phyloP scores from a whole-genome alignment of 2,329 filamentous ascomycete species.

The Paraphaeosphaeria sporulosa region DNA sequence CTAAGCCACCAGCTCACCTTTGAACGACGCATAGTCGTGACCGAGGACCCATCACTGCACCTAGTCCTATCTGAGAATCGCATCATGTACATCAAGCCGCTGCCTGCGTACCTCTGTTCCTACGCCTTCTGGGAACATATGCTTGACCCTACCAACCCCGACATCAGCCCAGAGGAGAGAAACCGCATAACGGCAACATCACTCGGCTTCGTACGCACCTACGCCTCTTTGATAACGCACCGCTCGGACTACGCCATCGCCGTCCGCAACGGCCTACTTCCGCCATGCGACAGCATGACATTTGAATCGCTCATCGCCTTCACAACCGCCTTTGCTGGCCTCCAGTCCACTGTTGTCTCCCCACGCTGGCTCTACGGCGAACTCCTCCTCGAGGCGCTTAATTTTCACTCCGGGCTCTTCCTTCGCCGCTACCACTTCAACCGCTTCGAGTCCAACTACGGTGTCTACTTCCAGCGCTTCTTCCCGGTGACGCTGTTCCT shows the following conservation, averaged over 20 bases:
- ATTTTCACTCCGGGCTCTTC: slow-evolving; percentile 29
- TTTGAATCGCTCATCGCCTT: slow-evolving; percentile 26
- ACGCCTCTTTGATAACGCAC: slow-evolving; percentile 23
- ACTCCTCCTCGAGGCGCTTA: slow-evolving; percentile 27
- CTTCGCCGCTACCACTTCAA: slow-evolving; percentile 28
- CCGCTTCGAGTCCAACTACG: slow-evolving; percentile 27
- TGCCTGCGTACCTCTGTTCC: slow-evolving; percentile 27
- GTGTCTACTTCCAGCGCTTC: slow-evolving; percentile 26
- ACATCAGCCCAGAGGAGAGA: slow-evolving; percentile 18
- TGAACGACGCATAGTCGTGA: slow-evolving; percentile 24
- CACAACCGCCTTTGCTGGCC: slow-evolving; percentile 22
- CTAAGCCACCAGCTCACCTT: slow-evolving; percentile 28
- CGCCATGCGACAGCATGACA: slow-evolving; percentile 9
- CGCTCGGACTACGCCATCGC: slow-evolving; percentile 30
- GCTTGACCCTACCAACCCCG: slow-evolving; percentile 20
- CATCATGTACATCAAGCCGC: slow-evolving; percentile 28
- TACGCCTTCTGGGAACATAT: slow-evolving; percentile 31
- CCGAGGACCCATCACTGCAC: slow-evolving; percentile 29
- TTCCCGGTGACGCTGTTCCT: slow-evolving; percentile 28
- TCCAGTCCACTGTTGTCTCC: slow-evolving; percentile 19
- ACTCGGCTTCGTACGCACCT: slow-evolving; percentile 29
- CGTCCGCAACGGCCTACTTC: slow-evolving; percentile 18
- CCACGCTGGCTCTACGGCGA: slow-evolving; percentile 27
- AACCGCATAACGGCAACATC: slow-evolving; percentile 14
- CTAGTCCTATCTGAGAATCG: slow-evolving; percentile 26